Evolutionary conservation across 192 early-diverging fungal genomes (phyloP), one percentile per base, ranked within the genome.

Genomic region (Irineochytrium annulatum): DNA sequence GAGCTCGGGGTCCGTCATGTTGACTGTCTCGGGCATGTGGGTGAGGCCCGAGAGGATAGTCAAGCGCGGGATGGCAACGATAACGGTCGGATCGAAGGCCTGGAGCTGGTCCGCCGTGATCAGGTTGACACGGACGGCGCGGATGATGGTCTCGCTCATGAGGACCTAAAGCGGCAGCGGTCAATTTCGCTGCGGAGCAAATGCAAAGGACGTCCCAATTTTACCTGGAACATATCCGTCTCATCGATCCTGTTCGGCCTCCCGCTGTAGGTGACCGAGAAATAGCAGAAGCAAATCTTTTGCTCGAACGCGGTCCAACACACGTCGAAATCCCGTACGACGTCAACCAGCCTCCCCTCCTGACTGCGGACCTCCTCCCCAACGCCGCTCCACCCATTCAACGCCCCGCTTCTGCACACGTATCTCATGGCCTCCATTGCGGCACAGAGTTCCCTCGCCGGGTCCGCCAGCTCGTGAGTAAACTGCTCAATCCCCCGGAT

Each of bases 251-350:
- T 55, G 2, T 72, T 72, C n/a, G 76, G 66, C 30, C 69, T 63
- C 0, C 69, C 69, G 56, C 62, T 60, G 56, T 73, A 76, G 43
- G 65, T 65, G 2, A 84, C 74, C 16, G 77, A 73, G 77, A 86
- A 87, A 72, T 87, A 87, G 34, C 75, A 79, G 59, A 84, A 81
- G 70, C 86, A 87, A 56, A 87, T 77, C 53, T 81, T 77, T 57
- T 81, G 71, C 70, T 87, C 86, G 49, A 87, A 87, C 24, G 73
- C 70, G 26, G 81, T 78, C 86, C 86, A 87, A 1, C 77, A 73
- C 26, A 57, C 62, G 72, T 87, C 86, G 69, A 87, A 86, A 59
- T 86, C 83, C 35, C 61, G 51, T 28, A 87, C 63, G 29, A 87
- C 82, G 29, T 70, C 46, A 48, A 63, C 68, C 55, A 87, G 68